phyloP scores from a whole-genome alignment of 495 filamentous ascomycete species.

The Aspergillus sparsus region DNA sequence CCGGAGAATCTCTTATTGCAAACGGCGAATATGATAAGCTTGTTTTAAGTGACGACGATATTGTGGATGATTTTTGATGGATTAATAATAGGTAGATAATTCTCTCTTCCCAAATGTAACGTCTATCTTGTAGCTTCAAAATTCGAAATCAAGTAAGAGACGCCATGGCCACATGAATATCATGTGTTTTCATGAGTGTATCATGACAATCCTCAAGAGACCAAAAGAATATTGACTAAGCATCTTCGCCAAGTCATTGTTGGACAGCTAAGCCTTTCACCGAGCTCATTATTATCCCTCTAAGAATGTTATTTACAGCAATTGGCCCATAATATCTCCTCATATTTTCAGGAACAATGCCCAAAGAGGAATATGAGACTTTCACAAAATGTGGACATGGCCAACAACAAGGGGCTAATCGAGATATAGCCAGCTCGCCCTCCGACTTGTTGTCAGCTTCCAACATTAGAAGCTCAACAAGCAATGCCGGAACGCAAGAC shows the following conservation, averaged over 20 bases:
- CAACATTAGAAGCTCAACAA: no score
- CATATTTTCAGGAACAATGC: not conserved
- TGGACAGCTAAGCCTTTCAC: no score
- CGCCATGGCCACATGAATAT: no score
- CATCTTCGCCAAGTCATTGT: not conserved
- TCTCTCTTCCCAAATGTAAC: not conserved
- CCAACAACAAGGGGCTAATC: no score
- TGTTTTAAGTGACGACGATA: conserved; percentile 92
- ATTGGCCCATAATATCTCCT: not conserved
- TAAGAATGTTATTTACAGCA: no score
- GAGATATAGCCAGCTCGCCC: no score
- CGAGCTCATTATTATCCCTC: no score
- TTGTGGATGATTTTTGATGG: conserved; percentile 67
- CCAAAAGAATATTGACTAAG: not conserved
- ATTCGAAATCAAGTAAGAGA: not conserved
- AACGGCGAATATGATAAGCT: conserved; percentile 38
- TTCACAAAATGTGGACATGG: no score
- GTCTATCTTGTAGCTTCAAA: not conserved
- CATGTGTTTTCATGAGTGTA: not conserved
- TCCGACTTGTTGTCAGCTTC: no score
- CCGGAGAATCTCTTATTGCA: no score
- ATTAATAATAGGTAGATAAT: not conserved
- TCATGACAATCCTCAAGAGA: not conserved
- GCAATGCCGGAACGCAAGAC: no score
- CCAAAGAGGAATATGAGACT: no score